These are phyloP conservation scores for Backusella liffmaniae DNA, from an alignment of 192 early-diverging fungal genomes.

Conservation along the genomic window DNA sequence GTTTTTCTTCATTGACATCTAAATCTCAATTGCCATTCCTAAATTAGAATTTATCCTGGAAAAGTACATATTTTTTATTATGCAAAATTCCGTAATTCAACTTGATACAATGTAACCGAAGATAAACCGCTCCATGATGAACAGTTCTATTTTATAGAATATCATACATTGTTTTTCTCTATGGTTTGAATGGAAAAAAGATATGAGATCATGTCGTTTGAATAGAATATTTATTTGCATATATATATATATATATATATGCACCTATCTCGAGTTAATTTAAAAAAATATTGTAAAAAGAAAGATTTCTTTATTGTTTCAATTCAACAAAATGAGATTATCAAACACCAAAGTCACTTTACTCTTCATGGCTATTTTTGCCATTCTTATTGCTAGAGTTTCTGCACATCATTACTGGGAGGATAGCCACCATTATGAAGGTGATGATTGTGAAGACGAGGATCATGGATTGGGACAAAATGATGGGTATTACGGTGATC, in stretches of 20 bases:
- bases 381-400: neutral
- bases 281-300: neutral
- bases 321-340: conserved; percentile 6
- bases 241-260: neutral
- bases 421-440: neutral
- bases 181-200: neutral
- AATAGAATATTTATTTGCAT: neutral
- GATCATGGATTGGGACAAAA: neutral
- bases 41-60: neutral
- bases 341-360: neutral
- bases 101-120: neutral
- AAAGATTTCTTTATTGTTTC: neutral
- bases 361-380: neutral
- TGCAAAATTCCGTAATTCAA: neutral
- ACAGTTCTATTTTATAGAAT: neutral
- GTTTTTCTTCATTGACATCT: neutral
- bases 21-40: neutral
- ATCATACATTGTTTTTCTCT: neutral
- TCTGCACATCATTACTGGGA: neutral
- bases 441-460: neutral
- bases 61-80: neutral
- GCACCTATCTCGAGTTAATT: neutral
- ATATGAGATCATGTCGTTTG: neutral
- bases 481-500: neutral
- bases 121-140: neutral